These are phyloP conservation scores for Malus domestica DNA, from an alignment of 306 rosid genomes.

Conservation along the genomic window DNA sequence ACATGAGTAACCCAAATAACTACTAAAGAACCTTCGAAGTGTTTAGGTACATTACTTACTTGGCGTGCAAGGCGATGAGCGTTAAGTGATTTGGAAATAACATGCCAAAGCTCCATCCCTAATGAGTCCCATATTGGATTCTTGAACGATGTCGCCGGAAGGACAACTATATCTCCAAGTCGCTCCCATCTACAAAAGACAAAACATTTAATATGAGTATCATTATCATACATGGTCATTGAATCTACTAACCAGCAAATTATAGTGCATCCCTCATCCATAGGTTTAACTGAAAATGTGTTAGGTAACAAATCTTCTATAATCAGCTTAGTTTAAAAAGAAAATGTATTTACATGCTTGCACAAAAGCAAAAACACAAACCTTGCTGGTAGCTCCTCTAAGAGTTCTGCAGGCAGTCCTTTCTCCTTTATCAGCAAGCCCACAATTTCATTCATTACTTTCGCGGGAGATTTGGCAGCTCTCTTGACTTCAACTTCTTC, in stretches of 20 bases:
- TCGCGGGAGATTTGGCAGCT: conserved; percentile 59
- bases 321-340: background rate
- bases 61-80: conserved; percentile 75
- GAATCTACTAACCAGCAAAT: conserved; percentile 3
- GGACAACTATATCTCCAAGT: conserved; percentile 73
- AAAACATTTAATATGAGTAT: conserved; percentile 15
- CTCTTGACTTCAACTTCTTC: conserved; percentile 51
- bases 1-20: background rate
- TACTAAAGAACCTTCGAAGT: conserved; percentile 5
- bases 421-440: conserved; percentile 50
- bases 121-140: conserved; percentile 62
- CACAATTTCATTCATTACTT: conserved; percentile 62
- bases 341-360: background rate
- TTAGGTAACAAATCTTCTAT: background rate
- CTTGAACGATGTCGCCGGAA: conserved; percentile 68
- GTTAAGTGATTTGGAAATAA: conserved; percentile 67
- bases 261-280: conserved; percentile 4
- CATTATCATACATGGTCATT: conserved; percentile 10
- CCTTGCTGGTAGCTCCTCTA: conserved; percentile 88
- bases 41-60: conserved; percentile 34
- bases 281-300: background rate
- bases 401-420: conserved; percentile 47
- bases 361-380: conserved; percentile 21
- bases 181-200: conserved; percentile 69
- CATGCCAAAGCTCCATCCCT: conserved; percentile 68